Base-by-base conservation (phyloP, 495 filamentous ascomycete genomes). In the Podospora anserina region DNA sequence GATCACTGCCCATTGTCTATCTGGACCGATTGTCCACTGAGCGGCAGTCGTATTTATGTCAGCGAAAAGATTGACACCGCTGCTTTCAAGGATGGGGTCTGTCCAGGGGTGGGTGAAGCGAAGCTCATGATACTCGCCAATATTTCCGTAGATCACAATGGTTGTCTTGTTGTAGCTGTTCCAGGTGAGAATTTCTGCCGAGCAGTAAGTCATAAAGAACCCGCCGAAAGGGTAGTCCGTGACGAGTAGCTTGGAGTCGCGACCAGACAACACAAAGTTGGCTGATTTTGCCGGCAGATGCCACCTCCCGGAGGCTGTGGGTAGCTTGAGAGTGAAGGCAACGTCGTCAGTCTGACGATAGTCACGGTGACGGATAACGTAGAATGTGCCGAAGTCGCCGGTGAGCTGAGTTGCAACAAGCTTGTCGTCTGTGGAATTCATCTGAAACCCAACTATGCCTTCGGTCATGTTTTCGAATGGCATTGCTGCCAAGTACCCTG, bases 181-280 rank as follows among this genome's bases (percentile, higher is more conserved):
- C n/a, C 79, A 83, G 0, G 89, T 92, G 65, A 92, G 91, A 30
- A 92, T 83, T 66, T 95, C 91, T 0, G 88, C 89, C 5, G 91
- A 89, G 0, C 89, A 92, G 78, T 93, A 94, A 4, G 92, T 77
- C 20, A 94, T 75, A 9, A 82, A 88, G 0, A 80, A 81, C n/a
- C 85, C 85, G 0, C 84, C 84, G 63, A 94, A 78, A 62, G 87
- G 78, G 71, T 92, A 94, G 74, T 95, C 90, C 11, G 88, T 88
- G 20, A 93, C 87, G 72, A 91, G 86, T 64, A 82, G 76, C 75
- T 93, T 92, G 0, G 89, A 90, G 73, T 95, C 92, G 62, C 91
- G 85, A 0, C 90, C 90, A 70, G 86, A 85, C 3, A 94, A 80
- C 2, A 84, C 88, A 9, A 94, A 80, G 0, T 77, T 82, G 15